Percentiles rank a stretch among this genome's conserved stretches.
Conservation (phyloP, 768 basidiomycete genomes). For the Phlebiopsis flavidoalba region DNA sequence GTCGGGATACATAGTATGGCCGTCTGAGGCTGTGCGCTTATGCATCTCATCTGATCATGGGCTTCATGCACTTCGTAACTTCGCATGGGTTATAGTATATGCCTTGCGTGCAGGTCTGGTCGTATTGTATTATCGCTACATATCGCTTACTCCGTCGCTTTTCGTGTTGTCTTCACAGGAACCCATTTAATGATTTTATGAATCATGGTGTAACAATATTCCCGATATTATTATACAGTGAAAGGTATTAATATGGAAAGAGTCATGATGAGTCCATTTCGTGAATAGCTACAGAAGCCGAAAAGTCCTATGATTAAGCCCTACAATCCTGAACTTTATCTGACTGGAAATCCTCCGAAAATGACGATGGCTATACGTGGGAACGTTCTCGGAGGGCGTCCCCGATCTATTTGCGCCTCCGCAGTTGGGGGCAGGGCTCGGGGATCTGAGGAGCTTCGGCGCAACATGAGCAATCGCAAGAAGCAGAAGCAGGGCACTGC, state of each 20-base stretch:
- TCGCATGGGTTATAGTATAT: neutral
- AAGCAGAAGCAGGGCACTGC: neutral
- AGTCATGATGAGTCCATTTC: neutral
- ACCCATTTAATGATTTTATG: too few species aligned
- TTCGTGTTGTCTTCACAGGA: neutral
- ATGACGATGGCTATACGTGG: neutral
- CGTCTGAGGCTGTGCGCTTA: constrained; percentile 29
- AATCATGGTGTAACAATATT: neutral
- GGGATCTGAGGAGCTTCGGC: constrained; percentile 11
- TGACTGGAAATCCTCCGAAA: too few species aligned
- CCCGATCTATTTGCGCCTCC: neutral
- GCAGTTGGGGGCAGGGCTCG: constrained; percentile 12
- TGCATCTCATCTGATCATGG: neutral
- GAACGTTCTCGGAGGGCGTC: neutral
- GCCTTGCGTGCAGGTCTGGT: neutral
- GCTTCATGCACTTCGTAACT: neutral
- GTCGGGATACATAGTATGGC: constrained; percentile 65
- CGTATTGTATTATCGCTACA: constrained; percentile 7
- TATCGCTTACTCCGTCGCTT: neutral
- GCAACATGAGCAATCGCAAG: neutral
- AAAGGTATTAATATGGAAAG: neutral
- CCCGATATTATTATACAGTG: neutral
- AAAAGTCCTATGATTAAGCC: too few species aligned
- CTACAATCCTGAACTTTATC: too few species aligned
- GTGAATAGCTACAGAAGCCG: too few species aligned